These are phyloP conservation scores for Dryas octopetala DNA, from an alignment of 306 rosid genomes.

Conservation along the genomic window DNA sequence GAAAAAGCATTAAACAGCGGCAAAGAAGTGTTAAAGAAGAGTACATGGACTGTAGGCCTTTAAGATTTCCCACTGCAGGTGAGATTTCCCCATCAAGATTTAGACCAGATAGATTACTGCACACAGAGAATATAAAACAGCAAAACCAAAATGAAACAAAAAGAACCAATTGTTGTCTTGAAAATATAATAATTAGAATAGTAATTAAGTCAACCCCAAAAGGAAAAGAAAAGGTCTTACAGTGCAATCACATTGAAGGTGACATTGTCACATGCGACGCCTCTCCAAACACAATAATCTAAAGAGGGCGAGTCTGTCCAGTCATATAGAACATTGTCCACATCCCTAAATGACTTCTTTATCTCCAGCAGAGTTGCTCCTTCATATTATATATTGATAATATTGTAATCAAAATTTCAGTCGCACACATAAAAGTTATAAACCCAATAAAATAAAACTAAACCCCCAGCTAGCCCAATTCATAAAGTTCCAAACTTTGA, in stretches of 20 bases:
- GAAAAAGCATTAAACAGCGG: neutral
- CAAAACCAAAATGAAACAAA: constrained; percentile 3
- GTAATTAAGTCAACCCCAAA: constrained; percentile 11
- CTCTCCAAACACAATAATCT: constrained; percentile 94
- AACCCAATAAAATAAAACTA: neutral
- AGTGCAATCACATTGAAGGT: constrained; percentile 81
- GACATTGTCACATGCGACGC: constrained; percentile 80
- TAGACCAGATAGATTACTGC: constrained; percentile 81
- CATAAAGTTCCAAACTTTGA: neutral
- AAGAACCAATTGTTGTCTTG: neutral
- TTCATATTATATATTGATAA: constrained; percentile 35
- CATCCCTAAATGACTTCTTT: constrained; percentile 89
- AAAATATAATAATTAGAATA: constrained; percentile 3
- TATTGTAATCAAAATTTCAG: constrained; percentile 13
- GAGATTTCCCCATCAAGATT: constrained; percentile 95
- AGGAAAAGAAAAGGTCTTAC: constrained; percentile 45
- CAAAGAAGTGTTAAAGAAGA: neutral
- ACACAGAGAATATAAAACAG: constrained; percentile 17
- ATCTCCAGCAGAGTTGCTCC: constrained; percentile 80
- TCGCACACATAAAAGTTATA: neutral
- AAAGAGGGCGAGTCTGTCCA: constrained; percentile 81
- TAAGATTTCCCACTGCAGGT: constrained; percentile 77
- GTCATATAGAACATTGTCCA: constrained; percentile 84
- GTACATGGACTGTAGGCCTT: constrained; percentile 71
- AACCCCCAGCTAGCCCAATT: neutral